Evolutionary conservation across 2,329 filamentous ascomycete species (phyloP), one percentile per base, ranked within the genome.

Genomic region (Pseudocercospora vitis): DNA sequence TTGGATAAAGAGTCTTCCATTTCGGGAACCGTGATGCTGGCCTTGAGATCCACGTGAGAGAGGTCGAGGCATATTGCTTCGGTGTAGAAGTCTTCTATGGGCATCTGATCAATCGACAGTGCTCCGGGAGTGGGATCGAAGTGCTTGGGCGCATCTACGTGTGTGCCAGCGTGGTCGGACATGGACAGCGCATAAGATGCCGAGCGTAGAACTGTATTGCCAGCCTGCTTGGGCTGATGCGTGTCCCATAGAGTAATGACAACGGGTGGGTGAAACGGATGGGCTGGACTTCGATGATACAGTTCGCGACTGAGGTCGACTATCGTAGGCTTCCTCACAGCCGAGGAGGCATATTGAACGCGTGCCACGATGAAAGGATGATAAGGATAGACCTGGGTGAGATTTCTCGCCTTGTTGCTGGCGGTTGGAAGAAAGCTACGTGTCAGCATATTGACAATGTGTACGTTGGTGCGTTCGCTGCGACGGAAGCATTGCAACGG

Each of bases 81-180:
- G 16, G 62, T 65, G 45, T 63, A 64, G 50, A 65, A 65, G 54
- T 65, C 58, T n/a, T 61, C 58, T 2, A 66, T 21, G 3, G 58
- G 63, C 56, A 67, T 65, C 39, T 65, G 56, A 33, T 66, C 63
- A 53, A 66, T 66, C 1, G 57, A 61, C 0, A 61, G 52, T 4
- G 59, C 63, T 11, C 63, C 63, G 8, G 61, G 61, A 5, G 56
- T 57, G 1, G 62, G 59, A 19, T 64, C 61, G 45, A 67, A 67
- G 53, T 65, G 63, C 44, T 66, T 67, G 7, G 61, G 62, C 7
- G 64, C 65, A 32, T 66, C 63, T 31, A 67, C 60, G 42, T 67
- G 65, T 3, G 65, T 67, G 9, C 63, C 62, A 3, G 63, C 62
- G 48, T 66, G 64, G 48, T 67, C 64, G 24, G 55, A 59, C 60